Evolutionary conservation across 208 protist species (phyloP).

Genomic region (Acanthamoeba sp.): DNA sequence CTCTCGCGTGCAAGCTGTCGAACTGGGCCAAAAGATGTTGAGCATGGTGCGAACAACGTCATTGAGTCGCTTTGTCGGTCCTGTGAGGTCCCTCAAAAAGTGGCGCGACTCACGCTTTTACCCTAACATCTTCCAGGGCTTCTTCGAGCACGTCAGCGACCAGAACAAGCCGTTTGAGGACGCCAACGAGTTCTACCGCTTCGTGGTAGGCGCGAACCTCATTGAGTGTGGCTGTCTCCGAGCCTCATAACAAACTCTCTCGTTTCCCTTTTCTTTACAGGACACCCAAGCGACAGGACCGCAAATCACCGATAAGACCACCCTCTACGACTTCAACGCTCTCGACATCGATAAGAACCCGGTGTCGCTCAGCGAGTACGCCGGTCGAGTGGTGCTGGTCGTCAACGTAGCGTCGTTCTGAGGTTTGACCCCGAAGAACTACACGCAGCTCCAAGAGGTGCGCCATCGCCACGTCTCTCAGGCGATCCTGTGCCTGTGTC

Average conservation of each 20-base stretch:
- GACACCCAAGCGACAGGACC: not conserved
- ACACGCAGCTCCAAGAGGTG: slow-evolving; percentile 65
- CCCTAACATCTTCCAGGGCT: not conserved
- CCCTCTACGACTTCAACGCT: slow-evolving; percentile 54
- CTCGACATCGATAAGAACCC: slow-evolving; percentile 61
- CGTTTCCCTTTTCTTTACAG: not conserved
- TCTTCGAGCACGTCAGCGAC: slow-evolving; percentile 33
- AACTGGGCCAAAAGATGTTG: slow-evolving; percentile 31
- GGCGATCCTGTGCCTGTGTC: no score
- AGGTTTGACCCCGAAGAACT: slow-evolving; percentile 68
- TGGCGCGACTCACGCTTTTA: not conserved
- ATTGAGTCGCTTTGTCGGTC: no score
- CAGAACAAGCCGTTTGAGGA: slow-evolving; percentile 19
- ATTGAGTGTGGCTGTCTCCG: not conserved
- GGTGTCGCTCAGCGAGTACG: slow-evolving; percentile 27
- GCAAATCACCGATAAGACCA: slow-evolving; percentile 15
- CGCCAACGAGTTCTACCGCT: slow-evolving; percentile 44
- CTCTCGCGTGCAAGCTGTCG: slow-evolving; percentile 1
- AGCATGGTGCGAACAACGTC: not conserved
- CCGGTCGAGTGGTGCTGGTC: slow-evolving; percentile 45
- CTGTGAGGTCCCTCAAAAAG: no score
- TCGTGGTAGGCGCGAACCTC: not conserved
- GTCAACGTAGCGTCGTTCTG: slow-evolving; percentile 76
- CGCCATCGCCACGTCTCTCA: no score
- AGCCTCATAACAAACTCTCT: no score